These are phyloP conservation scores for Pyrus communis DNA, from an alignment of 306 rosid genomes.

Conservation along the genomic window DNA sequence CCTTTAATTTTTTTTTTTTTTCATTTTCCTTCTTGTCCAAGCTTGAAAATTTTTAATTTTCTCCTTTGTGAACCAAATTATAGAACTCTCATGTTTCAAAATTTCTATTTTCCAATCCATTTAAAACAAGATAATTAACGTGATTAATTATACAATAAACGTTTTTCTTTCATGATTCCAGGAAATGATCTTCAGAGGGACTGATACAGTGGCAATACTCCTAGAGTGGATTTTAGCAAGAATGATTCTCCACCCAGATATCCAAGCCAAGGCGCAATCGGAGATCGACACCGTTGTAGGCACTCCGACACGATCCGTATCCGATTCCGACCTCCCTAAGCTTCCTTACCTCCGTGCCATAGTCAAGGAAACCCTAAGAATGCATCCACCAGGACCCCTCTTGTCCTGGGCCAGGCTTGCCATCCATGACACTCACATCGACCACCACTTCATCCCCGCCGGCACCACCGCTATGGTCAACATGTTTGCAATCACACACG, in stretches of 20 bases:
- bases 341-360: slow-evolving; percentile 54
- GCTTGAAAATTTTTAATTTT: not conserved
- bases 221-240: slow-evolving; percentile 85
- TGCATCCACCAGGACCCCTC: slow-evolving; percentile 81
- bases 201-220: slow-evolving; percentile 77
- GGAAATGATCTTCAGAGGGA: slow-evolving; percentile 92
- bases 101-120: not conserved
- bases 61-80: not conserved
- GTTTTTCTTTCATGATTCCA: not conserved
- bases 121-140: not conserved
- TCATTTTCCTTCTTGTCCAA: not conserved
- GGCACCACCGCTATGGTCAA: slow-evolving; percentile 80
- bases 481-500: slow-evolving; percentile 79
- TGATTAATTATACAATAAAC: not conserved
- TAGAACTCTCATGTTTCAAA: not conserved
- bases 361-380: slow-evolving; percentile 59
- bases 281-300: slow-evolving; percentile 40
- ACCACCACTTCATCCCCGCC: slow-evolving; percentile 38
- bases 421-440: slow-evolving; percentile 45
- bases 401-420: slow-evolving; percentile 86
- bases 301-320: not conserved
- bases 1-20: not conserved
- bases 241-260: slow-evolving; percentile 72
- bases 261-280: slow-evolving; percentile 51
- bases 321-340: slow-evolving; percentile 47